Base-by-base conservation (phyloP, 345 rosid genomes). In the Excoecaria agallocha region DNA sequence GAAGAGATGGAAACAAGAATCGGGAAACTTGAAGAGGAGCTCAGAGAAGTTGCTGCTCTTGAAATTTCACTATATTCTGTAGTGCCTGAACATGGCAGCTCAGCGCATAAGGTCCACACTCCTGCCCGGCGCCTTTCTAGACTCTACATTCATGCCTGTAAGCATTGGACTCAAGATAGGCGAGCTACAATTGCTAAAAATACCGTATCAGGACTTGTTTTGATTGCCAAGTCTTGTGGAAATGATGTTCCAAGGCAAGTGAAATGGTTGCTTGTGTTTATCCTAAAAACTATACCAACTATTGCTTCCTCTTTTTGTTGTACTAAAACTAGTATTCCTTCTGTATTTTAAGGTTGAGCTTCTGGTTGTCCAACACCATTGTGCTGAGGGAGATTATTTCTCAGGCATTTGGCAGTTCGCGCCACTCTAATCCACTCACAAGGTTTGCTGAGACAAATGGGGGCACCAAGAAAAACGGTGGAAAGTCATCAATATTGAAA, bases 71-170 rank as follows among this genome's bases (percentile, higher is more conserved):
- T 95, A 1, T 95, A 93, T 77, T 93, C 97, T 56, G 87, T 95
- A 57, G 92, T 89, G 25, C 90, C 98, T 1, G 99, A 93, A 79
- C 98, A 95, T 79, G 94, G 87, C 24, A 88, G 93, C 85, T 95
- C 99, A 8, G 82, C 92, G 9, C 98, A 93, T 75, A 95, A 95
- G 87, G 87, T 91, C 74, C 98, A 90, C 50, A 87, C 99, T 3
- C 96, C 99, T 72, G 97, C 99, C 68, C 86, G 98, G 15, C 97
- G 94, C 70, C 91, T 95, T 70, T 90, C 98, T 55, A 93, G 98
- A 79, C 89, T 93, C 74, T 95, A 89, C 69, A 82, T 93, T 61
- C 96, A 95, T 88, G 91, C 97, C 45, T 89, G 94, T 78, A 95
- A 93, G 82, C 82, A 93, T 73, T 90, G 91, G 86, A 78, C 87